Conservation (phyloP, 2,329 filamentous ascomycete species). For the Fusarium sp. region DNA sequence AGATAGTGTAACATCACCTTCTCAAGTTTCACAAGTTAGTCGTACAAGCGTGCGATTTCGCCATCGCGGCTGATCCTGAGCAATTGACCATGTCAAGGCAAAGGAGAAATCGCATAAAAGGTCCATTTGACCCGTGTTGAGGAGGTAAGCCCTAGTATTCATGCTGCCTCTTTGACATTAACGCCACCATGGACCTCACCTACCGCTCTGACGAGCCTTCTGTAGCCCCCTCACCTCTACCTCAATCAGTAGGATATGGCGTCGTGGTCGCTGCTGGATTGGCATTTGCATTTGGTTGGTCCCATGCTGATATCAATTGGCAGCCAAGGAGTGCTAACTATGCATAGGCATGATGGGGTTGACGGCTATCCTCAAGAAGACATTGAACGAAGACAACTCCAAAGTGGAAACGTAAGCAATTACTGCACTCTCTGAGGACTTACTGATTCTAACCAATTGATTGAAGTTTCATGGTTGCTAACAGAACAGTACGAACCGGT, state of each 20-base stretch:
- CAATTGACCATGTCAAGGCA: background rate
- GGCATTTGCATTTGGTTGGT: background rate
- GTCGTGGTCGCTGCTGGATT: background rate
- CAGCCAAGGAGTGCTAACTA: background rate
- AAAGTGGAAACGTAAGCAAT: background rate
- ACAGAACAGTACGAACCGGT: background rate
- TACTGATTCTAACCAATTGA: too few species aligned
- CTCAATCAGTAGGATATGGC: background rate
- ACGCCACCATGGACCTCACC: background rate
- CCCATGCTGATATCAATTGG: too few species aligned
- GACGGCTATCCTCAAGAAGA: background rate
- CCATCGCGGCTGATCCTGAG: background rate
- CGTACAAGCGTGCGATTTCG: background rate
- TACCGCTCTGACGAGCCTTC: background rate
- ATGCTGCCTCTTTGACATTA: background rate
- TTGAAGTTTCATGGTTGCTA: background rate
- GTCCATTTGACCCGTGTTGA: background rate
- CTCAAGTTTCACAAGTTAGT: rapidly evolving
- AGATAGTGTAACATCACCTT: background rate
- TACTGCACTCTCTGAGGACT: too few species aligned
- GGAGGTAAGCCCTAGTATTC: background rate
- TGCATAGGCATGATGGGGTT: background rate
- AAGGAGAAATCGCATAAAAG: background rate
- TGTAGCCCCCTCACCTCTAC: background rate
- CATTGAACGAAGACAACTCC: background rate